A percentile compares a stretch with the other conserved stretches of the same genome.
Evolutionary conservation across 768 basidiomycete genomes (phyloP).

Genomic region (Termitomyces sp.): DNA sequence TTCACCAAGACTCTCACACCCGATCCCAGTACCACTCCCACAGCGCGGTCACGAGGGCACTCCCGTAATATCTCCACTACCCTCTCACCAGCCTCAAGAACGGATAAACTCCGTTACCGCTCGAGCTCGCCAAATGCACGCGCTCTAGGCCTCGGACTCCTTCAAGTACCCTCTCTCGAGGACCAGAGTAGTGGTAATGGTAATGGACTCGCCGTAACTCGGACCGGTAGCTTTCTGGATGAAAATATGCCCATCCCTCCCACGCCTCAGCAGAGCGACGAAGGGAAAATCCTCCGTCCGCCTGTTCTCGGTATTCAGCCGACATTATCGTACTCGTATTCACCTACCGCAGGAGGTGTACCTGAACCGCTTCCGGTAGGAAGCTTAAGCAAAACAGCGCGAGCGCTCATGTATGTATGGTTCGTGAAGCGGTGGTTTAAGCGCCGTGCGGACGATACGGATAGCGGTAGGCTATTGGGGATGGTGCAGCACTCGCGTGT

Average conservation of each 20-base stretch:
- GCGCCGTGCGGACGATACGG: conserved; percentile 33
- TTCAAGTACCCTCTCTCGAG: conserved; percentile 13
- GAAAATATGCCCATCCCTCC: not conserved
- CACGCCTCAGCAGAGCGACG: not conserved
- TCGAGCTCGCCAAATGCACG: conserved; percentile 20
- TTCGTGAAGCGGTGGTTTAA: conserved; percentile 76
- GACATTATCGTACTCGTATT: conserved; percentile 47
- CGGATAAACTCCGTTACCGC: conserved; percentile 15
- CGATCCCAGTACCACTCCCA: conserved; percentile 14
- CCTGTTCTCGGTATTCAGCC: conserved; percentile 67
- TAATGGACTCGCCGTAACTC: not conserved
- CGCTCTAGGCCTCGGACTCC: conserved; percentile 13
- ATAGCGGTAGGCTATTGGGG: conserved; percentile 41
- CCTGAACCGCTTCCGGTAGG: conserved; percentile 9
- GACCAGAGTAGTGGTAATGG: conserved; percentile 9
- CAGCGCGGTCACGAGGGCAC: conserved; percentile 13
- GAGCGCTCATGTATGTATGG: conserved; percentile 65
- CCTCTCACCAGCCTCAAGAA: conserved; percentile 6
- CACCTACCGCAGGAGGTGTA: conserved; percentile 20
- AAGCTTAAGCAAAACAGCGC: conserved; percentile 9
- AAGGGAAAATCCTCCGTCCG: conserved; percentile 27
- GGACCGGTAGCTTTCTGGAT: not conserved
- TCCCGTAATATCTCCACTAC: conserved; percentile 14
- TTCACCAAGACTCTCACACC: conserved; percentile 4
- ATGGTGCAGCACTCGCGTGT: conserved; percentile 12